Conservation (phyloP, 768 basidiomycete genomes). For the Nidularia pulvinata region DNA sequence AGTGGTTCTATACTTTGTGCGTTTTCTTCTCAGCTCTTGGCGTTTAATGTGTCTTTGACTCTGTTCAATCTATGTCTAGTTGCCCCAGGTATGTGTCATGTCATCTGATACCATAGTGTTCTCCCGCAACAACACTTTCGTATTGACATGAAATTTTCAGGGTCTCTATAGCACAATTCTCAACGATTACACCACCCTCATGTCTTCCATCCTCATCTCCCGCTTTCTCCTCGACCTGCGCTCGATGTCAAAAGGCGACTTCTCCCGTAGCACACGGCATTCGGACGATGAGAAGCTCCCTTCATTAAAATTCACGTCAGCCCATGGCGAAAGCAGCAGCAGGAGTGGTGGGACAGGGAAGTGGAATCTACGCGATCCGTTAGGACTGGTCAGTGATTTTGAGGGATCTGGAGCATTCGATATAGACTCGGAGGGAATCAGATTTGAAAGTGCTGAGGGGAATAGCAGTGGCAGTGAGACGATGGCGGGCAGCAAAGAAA, state of each 20-base stretch:
- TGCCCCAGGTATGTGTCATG: not conserved
- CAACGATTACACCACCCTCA: not conserved
- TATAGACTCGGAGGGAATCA: not conserved
- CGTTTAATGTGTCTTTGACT: not conserved
- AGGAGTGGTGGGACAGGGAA: not conserved
- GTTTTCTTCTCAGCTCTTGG: not conserved
- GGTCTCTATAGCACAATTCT: not conserved
- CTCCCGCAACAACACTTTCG: not conserved
- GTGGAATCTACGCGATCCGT: not conserved
- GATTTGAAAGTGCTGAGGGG: not conserved
- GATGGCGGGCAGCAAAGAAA: not conserved
- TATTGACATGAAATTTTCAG: not conserved
- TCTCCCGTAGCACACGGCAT: not conserved
- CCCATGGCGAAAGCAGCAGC: not conserved
- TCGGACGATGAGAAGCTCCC: not conserved
- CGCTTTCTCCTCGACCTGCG: not conserved
- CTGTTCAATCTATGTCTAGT: not conserved
- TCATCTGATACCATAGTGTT: not conserved
- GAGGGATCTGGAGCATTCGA: not conserved
- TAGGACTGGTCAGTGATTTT: not conserved
- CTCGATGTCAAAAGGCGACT: not conserved
- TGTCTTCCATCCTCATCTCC: conserved; percentile 1
- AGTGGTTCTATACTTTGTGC: not conserved
- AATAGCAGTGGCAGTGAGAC: no score
- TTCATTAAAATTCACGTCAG: not conserved